These are phyloP conservation scores for Teunomyces pallodes DNA, from an alignment of 805 yeast genomes.

Conservation along the genomic window DNA sequence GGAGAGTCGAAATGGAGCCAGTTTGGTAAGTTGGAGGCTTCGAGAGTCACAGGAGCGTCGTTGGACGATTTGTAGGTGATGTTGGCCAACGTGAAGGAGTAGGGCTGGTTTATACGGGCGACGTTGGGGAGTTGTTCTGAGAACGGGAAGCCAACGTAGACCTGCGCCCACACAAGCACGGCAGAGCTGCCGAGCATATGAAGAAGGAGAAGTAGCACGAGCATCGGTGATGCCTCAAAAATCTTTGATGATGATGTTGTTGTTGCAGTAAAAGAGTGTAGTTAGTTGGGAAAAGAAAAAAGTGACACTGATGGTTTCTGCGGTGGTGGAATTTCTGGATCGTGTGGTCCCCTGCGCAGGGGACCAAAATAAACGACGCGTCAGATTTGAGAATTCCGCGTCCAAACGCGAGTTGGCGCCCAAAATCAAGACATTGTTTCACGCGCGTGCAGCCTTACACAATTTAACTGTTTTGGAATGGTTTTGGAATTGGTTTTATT, in stretches of 20 bases:
- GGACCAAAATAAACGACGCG: neutral
- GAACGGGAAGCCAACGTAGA: constrained; percentile 73
- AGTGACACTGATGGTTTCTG: neutral
- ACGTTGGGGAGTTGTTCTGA: constrained; percentile 82
- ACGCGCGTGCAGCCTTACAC: constrained; percentile 6
- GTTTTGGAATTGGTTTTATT: too few relatives aligned
- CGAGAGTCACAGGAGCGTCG: constrained; percentile 46
- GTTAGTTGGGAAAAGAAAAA: neutral
- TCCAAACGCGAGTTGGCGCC: neutral
- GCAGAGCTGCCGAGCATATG: constrained; percentile 6
- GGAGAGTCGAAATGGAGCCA: constrained; percentile 76
- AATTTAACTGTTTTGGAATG: too few relatives aligned
- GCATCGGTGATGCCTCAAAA: constrained; percentile 7
- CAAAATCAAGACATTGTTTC: neutral
- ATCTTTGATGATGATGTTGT: neutral
- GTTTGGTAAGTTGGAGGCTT: constrained; percentile 58
- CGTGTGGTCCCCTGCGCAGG: neutral
- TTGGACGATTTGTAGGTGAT: constrained; percentile 57
- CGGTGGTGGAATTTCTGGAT: neutral
- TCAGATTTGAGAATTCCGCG: neutral
- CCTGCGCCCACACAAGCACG: constrained; percentile 36
- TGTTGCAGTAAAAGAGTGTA: neutral
- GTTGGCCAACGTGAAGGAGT: constrained; percentile 63
- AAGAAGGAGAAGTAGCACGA: constrained; percentile 9
- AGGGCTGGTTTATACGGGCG: constrained; percentile 65